Conservation (phyloP, 352 stramenopile species). For the Globisporangium barbulae region DNA sequence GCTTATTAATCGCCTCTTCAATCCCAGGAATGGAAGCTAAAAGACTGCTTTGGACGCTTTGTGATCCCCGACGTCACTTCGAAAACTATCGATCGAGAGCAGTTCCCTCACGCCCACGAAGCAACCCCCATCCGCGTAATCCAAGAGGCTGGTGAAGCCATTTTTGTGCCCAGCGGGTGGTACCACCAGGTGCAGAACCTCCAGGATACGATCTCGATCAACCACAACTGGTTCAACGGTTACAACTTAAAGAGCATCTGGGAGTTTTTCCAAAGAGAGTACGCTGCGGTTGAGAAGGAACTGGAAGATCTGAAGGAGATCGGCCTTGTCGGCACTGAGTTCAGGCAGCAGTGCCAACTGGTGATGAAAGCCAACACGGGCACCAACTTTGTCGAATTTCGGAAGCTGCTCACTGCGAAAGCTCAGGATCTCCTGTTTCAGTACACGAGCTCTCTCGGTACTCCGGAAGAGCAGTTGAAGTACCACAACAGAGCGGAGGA, state of each 20-base stretch:
- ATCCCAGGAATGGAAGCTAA: constrained; percentile 70
- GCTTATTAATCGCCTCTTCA: not conserved
- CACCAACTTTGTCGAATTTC: constrained; percentile 75
- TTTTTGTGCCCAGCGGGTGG: constrained; percentile 97
- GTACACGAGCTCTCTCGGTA: not conserved
- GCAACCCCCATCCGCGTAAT: constrained; percentile 45
- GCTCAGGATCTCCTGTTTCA: constrained; percentile 22
- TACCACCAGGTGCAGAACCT: constrained; percentile 95
- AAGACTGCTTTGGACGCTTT: constrained; percentile 60
- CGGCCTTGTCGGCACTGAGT: constrained; percentile 46
- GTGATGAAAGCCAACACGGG: constrained; percentile 79
- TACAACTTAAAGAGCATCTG: constrained; percentile 67
- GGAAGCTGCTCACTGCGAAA: constrained; percentile 50
- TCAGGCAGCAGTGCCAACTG: constrained; percentile 64
- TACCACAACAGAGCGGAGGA: not conserved
- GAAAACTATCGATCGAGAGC: constrained; percentile 36
- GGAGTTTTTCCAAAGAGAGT: constrained; percentile 67
- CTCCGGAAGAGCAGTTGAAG: not conserved
- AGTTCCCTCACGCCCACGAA: constrained; percentile 53
- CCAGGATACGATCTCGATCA: constrained; percentile 93
- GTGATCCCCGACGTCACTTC: constrained; percentile 50
- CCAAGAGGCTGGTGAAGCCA: constrained; percentile 71
- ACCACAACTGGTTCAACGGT: constrained; percentile 97
- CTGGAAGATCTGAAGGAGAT: constrained; percentile 64
- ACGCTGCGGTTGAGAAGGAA: constrained; percentile 54